These are phyloP conservation scores for Schizothecium vesticola DNA, from an alignment of 495 filamentous ascomycete species.

Conservation along the genomic window DNA sequence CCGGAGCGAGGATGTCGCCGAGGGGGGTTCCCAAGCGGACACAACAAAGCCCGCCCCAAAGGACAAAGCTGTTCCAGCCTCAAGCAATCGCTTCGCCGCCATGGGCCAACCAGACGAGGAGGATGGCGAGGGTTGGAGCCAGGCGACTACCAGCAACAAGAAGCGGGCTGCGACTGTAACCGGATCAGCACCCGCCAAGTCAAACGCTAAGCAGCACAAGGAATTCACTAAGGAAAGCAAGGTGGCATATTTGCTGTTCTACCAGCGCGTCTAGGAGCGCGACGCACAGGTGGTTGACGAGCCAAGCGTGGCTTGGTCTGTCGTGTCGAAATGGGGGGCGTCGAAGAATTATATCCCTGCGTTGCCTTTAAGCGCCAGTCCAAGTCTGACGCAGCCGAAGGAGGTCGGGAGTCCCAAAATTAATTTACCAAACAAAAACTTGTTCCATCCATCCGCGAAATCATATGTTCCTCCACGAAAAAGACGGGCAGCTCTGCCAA, in stretches of 20 bases:
- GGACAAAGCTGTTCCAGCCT: constrained; percentile 22
- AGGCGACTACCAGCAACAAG: constrained; percentile 64
- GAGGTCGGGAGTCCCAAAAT: not conserved
- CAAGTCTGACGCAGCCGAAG: not conserved
- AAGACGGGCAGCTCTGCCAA: not conserved
- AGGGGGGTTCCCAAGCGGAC: constrained; percentile 75
- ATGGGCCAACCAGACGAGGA: constrained; percentile 64
- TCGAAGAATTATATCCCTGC: not conserved
- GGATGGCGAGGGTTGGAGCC: constrained; percentile 75
- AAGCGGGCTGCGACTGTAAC: constrained; percentile 66
- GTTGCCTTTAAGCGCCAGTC: too few relatives aligned
- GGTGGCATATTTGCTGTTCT: constrained; percentile 94
- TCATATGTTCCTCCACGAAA: not conserved
- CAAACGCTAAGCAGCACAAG: constrained; percentile 58
- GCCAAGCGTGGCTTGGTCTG: not conserved
- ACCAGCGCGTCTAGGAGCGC: constrained; percentile 61
- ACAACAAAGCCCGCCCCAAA: constrained; percentile 48
- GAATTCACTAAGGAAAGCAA: constrained; percentile 84
- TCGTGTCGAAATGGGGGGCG: not conserved
- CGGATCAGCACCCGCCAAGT: constrained; percentile 38
- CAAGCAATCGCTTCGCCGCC: constrained; percentile 62
- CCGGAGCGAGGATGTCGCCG: constrained; percentile 83
- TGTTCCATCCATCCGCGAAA: not conserved
- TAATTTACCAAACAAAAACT: not conserved
- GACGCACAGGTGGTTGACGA: not conserved